Percentiles rank a stretch among this genome's conserved stretches.
These are phyloP conservation scores for Plenodomus tracheiphilus DNA, from an alignment of 2,329 filamentous ascomycete species.

Conservation along the genomic window DNA sequence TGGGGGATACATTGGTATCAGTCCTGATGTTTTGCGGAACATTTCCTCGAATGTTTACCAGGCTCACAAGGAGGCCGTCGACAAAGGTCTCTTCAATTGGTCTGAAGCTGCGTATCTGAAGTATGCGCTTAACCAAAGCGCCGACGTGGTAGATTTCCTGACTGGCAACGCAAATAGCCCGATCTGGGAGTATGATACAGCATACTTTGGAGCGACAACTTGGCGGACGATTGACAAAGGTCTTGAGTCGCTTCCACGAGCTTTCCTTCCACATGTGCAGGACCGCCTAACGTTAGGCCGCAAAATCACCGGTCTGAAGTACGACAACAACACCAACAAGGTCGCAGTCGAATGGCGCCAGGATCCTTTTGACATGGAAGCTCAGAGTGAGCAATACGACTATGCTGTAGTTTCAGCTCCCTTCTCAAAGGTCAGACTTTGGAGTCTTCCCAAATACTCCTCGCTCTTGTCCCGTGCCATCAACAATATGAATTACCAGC, in stretches of 20 bases:
- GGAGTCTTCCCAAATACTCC: slow-evolving; percentile 61
- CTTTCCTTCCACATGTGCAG: slow-evolving; percentile 65
- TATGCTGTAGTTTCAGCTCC: slow-evolving; percentile 69
- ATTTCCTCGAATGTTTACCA: slow-evolving; percentile 52
- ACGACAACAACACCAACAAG: slow-evolving; percentile 54
- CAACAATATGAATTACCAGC: slow-evolving; percentile 53
- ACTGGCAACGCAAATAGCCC: slow-evolving; percentile 50
- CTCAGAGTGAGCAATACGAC: slow-evolving; percentile 61
- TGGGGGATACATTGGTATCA: slow-evolving; percentile 23
- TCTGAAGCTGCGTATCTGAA: slow-evolving; percentile 66
- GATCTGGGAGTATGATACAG: slow-evolving; percentile 52
- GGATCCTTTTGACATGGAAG: slow-evolving; percentile 47
- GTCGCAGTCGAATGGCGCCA: slow-evolving; percentile 63
- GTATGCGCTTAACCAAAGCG: slow-evolving; percentile 61
- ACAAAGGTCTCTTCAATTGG: slow-evolving; percentile 63
- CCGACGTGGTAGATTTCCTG: slow-evolving; percentile 55
- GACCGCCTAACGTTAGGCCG: slow-evolving; percentile 60
- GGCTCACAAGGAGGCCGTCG: slow-evolving; percentile 59
- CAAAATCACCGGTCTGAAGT: slow-evolving; percentile 61
- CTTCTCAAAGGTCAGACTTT: slow-evolving; percentile 66
- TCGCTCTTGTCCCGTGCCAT: slow-evolving; percentile 56
- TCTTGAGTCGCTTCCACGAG: slow-evolving; percentile 60
- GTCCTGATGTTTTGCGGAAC: slow-evolving; percentile 42
- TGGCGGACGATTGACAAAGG: slow-evolving; percentile 69
- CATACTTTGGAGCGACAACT: slow-evolving; percentile 63